These are phyloP conservation scores for Hypsizygus marmoreus DNA, from an alignment of 768 basidiomycete species.

Conservation along the genomic window DNA sequence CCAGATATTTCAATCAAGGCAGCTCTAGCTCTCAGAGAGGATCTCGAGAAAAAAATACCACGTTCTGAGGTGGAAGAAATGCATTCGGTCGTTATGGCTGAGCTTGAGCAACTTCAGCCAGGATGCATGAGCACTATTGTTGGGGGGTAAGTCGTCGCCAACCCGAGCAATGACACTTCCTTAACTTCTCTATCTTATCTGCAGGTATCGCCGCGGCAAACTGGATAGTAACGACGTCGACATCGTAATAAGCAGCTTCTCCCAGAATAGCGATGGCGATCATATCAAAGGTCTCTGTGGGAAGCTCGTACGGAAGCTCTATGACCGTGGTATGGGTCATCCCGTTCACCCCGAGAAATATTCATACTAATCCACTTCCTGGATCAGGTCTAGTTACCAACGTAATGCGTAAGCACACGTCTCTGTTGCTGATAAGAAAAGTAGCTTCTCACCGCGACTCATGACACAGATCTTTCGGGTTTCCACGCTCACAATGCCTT, in stretches of 20 bases:
- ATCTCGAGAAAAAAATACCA: slow-evolving; percentile 60
- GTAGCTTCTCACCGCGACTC: background rate
- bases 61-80: slow-evolving; percentile 81
- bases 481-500: slow-evolving; percentile 59
- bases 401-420: slow-evolving; percentile 68
- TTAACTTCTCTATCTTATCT: background rate
- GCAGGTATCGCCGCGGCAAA: slow-evolving; percentile 86
- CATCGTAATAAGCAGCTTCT: slow-evolving; percentile 80
- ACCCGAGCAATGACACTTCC: background rate
- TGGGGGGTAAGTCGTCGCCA: slow-evolving; percentile 63
- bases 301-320: slow-evolving; percentile 57
- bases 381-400: slow-evolving; percentile 71
- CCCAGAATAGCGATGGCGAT: slow-evolving; percentile 39
- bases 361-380: background rate
- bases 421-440: background rate
- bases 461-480: slow-evolving; percentile 52
- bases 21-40: slow-evolving; percentile 59
- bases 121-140: slow-evolving; percentile 77
- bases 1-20: slow-evolving; percentile 50
- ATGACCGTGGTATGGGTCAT: slow-evolving; percentile 50
- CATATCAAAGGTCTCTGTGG: slow-evolving; percentile 66
- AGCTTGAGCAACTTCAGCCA: slow-evolving; percentile 60
- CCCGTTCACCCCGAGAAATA: background rate
- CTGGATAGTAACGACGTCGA: slow-evolving; percentile 82
- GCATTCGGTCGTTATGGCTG: slow-evolving; percentile 61